phyloP scores from a whole-genome alignment of 2,329 filamentous ascomycete genomes.

The Calonectria multiphialidica region DNA sequence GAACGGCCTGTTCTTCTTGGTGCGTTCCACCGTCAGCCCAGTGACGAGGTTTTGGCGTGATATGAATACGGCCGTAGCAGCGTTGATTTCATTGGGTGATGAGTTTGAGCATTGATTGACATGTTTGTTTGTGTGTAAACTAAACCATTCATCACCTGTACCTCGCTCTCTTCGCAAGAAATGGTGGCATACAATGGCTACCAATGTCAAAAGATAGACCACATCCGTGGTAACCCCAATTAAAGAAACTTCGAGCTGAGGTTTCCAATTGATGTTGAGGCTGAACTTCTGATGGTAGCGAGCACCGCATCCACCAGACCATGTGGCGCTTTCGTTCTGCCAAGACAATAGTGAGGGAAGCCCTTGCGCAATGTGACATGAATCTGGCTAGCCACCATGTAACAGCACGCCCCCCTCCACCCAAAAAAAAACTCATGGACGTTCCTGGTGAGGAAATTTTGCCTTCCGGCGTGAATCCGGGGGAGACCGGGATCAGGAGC shows the following conservation, averaged over 20 bases:
- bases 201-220: neutral
- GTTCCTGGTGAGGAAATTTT: no score
- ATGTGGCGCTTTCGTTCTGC: slow-evolving; percentile 60
- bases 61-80: slow-evolving; percentile 62
- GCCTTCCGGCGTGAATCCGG: no score
- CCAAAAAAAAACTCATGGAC: no score
- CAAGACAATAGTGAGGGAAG: slow-evolving; percentile 47
- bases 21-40: slow-evolving; percentile 66
- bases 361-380: no score
- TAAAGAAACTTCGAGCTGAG: neutral
- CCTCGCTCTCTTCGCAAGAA: neutral
- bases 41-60: slow-evolving; percentile 64
- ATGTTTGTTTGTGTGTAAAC: slow-evolving; percentile 57
- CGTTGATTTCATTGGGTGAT: slow-evolving; percentile 72
- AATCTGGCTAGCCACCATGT: no score
- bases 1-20: slow-evolving; percentile 74
- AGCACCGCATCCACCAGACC: slow-evolving; percentile 65
- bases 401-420: no score
- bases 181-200: no score
- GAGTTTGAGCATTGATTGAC: slow-evolving; percentile 71
- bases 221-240: neutral
- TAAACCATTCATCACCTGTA: neutral
- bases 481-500: no score
- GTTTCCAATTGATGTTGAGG: neutral
- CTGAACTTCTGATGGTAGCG: slow-evolving; percentile 49